Evolutionary conservation across 1,284 basidiomycete genomes (phyloP), one percentile per base, ranked within the genome.

Genomic region (Mrakiaceae sp.): DNA sequence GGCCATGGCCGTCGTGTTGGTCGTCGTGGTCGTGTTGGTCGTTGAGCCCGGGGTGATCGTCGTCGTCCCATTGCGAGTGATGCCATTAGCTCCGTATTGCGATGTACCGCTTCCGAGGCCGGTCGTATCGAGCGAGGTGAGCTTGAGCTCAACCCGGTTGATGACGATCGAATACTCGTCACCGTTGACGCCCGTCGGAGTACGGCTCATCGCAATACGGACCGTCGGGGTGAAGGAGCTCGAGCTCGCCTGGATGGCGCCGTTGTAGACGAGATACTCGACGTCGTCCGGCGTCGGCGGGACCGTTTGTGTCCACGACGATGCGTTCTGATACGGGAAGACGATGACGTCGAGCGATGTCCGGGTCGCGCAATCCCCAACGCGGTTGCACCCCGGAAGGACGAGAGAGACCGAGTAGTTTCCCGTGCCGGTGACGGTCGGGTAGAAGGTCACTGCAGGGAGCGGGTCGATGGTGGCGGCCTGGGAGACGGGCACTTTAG

Each of bases 361-460:
- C 12, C 96, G 85, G 40, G 81, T 76, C 27, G 75, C 78, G 72
- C 95, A 98, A 72, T 95, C 88, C 67, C 87, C 84, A 70, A 91
- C 82, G 64, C 84, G 77, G 3, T 78, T 77, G 76, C 95, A 98
- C 10, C 94, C 94, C 0, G 95, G 95, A 40, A 95, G 82, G 66
- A 88, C 81, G 64, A 98, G 74, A 75, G 86, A 87, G 70, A 97
- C 81, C 58, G 88, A 82, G 75, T 98, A 98, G 68, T 84, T 79
- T 50, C 92, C 96, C 2, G 88, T 83, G 16, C 88, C 86, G 0
- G 89, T 89, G 39, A 98, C 87, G 72, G 90, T 92, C 0, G 94
- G 90, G 75, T 84, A 82, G 85, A 91, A 97, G 0, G 88, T 93
- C 72, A 96, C 84, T 51, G 83, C 85, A 9, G 91, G 89, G 4